These are phyloP conservation scores for Chrysanthemum seticuspe DNA, from an alignment of 129 eudicot genomes.

Conservation along the genomic window DNA sequence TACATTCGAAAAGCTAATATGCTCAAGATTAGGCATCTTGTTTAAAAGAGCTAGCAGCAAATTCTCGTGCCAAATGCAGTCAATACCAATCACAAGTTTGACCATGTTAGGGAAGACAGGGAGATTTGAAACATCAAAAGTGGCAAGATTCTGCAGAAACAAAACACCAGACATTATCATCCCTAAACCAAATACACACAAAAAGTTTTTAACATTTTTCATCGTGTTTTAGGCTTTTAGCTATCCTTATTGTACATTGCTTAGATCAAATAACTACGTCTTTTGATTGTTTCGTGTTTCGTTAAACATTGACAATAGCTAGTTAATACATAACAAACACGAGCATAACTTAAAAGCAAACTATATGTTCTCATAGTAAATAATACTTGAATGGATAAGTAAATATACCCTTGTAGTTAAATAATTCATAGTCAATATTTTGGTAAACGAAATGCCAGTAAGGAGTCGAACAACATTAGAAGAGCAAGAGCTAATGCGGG, in stretches of 20 bases:
- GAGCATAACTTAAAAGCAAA: neutral
- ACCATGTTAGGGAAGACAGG: constrained; percentile 25
- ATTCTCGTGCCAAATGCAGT: neutral
- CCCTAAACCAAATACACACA: neutral
- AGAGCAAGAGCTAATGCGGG: neutral
- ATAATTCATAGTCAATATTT: constrained; percentile 14
- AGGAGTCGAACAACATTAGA: neutral
- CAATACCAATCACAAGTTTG: constrained; percentile 9
- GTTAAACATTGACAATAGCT: neutral
- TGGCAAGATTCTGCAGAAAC: neutral
- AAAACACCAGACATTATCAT: neutral
- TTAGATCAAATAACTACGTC: neutral
- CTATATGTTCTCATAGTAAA: neutral
- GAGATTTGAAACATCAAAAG: constrained; percentile 4
- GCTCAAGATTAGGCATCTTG: constrained; percentile 33
- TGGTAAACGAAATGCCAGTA: constrained; percentile 12
- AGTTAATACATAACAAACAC: neutral
- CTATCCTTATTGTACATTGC: neutral
- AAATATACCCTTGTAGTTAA: neutral
- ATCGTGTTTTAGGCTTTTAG: no score
- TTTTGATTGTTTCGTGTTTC: no score
- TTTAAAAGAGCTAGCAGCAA: constrained; percentile 11
- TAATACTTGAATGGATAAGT: neutral
- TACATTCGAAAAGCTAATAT: constrained; percentile 26
- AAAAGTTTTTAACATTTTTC: neutral